Evolutionary conservation across 495 filamentous ascomycete genomes (phyloP), one percentile per base, ranked within the genome.

Genomic region (Podospora australis): DNA sequence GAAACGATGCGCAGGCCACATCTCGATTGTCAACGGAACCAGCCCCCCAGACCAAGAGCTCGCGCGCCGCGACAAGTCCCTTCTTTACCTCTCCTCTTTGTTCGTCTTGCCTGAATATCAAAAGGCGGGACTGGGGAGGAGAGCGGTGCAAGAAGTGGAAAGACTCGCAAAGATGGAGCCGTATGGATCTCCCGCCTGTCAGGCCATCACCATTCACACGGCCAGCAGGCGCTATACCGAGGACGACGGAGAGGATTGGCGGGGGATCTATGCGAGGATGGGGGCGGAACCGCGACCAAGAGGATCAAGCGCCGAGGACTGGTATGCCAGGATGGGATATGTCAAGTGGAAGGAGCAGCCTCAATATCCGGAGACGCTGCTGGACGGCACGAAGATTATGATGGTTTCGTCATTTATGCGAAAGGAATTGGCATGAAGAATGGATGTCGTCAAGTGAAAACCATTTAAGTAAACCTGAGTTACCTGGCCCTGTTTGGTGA

Each of bases 241-340:
- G 39, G 47, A 50, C 25, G 39, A 42, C 11, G 17, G 19, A 24
- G 47, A 50, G 13, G 47, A 50, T 21, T 43, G 23, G 47, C 21
- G 47, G 25, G 47, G 24, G 4, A 13, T 50, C 3, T 39, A 22
- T 19, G 22, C 10, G 13, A 21, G 10, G 21, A 16, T 34, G 11
- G 41, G 35, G 1, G n/a, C 6, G 22, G 21, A 29, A 35, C 10
- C 38, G 26, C 49, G 42, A 14, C 10, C 2, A 4, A 44, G 39
- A 36, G 49, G 49, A 29, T 39, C 8, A 8, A 42, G 42, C 17
- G 47, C 43, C 14, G 42, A 52, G 42, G 49, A 46, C 24, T 52
- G 49, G 49, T 52, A 52, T 41, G 14, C 11, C 17, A 39, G 49
- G 34, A 52, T 52, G 49, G 49, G 49, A 23, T 52, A 51, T 45